Conservation (phyloP, 129 eudicot genomes). For the Chrysanthemum seticuspe region DNA sequence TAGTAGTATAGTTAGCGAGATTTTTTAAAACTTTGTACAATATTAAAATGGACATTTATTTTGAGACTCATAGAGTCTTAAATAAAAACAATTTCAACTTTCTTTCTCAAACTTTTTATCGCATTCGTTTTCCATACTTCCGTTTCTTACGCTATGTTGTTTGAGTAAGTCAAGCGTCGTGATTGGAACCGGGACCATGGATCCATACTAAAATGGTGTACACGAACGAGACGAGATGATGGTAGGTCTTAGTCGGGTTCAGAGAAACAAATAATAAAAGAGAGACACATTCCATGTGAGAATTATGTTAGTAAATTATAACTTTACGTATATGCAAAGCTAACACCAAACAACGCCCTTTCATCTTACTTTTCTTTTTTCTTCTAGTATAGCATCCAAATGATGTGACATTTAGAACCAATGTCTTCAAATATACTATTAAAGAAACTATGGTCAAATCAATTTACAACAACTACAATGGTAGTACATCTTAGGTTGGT, state of each 20-base stretch:
- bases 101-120: no score
- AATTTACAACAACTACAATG: no score
- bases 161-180: not conserved
- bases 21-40: no score
- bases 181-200: not conserved
- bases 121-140: no score
- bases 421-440: not conserved
- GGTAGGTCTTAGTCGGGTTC: constrained; percentile 21
- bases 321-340: constrained; percentile 32
- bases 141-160: no score
- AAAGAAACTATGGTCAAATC: not conserved
- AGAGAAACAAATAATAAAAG: constrained; percentile 6
- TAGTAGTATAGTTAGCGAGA: no score
- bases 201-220: not conserved
- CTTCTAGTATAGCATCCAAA: not conserved
- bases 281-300: constrained; percentile 12
- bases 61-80: no score
- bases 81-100: no score
- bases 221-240: not conserved
- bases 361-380: constrained; percentile 17
- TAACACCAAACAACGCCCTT: constrained; percentile 34
- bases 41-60: no score
- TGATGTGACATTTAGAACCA: not conserved
- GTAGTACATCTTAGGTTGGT: not conserved
- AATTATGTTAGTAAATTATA: constrained; percentile 25